Percentiles rank a stretch among this genome's conserved stretches.
These are phyloP conservation scores for Fagopyrum homotropicum DNA, from an alignment of 148 eudicot species.

Conservation along the genomic window DNA sequence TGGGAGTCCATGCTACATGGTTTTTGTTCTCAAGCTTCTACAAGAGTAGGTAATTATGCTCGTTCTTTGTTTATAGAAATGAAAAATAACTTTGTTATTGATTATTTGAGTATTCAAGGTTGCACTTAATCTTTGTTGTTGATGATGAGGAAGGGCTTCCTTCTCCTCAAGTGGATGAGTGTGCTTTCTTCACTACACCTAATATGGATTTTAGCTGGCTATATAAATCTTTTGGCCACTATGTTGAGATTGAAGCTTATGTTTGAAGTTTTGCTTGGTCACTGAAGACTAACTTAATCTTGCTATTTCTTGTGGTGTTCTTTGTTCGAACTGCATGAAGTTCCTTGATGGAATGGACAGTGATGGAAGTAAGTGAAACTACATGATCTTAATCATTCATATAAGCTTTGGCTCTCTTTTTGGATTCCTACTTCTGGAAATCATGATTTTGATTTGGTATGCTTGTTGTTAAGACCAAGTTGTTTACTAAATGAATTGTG, in stretches of 20 bases:
- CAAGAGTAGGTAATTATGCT: too few species aligned
- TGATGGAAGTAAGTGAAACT: constrained; percentile 82
- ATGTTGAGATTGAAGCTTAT: not conserved
- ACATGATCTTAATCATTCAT: constrained; percentile 6
- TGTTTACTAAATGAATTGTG: too few species aligned
- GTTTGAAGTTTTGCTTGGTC: constrained; percentile 9
- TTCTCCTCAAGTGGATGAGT: constrained; percentile 90
- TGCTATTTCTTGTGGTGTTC: not conserved
- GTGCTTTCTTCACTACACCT: constrained; percentile 47
- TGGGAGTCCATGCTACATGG: too few species aligned
- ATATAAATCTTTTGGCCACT: not conserved
- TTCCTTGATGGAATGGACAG: constrained; percentile 90
- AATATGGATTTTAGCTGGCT: constrained; percentile 69
- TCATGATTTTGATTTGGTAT: too few species aligned
- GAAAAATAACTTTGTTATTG: too few species aligned
- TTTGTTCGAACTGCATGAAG: constrained; percentile 13
- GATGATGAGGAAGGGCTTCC: constrained; percentile 93
- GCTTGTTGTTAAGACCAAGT: too few species aligned
- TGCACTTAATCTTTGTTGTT: constrained; percentile 20
- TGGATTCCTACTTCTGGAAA: too few species aligned
- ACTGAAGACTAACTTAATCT: constrained; percentile 30
- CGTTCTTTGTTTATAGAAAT: too few species aligned
- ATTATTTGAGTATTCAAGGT: too few species aligned
- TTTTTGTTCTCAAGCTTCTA: too few species aligned
- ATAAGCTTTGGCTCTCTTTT: constrained; percentile 18